Base-by-base conservation (phyloP, 2,329 filamentous ascomycete genomes). In the Talaromyces sp. region DNA sequence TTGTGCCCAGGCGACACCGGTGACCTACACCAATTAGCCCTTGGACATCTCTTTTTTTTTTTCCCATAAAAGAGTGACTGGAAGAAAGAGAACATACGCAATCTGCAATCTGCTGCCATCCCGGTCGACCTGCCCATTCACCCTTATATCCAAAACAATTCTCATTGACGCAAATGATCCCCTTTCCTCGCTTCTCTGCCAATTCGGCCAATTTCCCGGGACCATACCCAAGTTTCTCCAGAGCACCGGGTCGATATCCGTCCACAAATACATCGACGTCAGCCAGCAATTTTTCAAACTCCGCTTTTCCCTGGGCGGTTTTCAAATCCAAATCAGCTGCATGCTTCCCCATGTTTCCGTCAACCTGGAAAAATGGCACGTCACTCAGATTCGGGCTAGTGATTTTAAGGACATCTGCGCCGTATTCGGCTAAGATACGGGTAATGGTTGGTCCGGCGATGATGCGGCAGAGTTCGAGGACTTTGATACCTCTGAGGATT, bases 361-460 rank as follows among this genome's bases (percentile, higher is more conserved):
- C 88, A 0, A 90, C 83, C 67, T 90, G 88, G 73, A 90, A 90
- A 74, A 88, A 88, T 0, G 87, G 86, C 1, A 91, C 86, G 64
- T 91, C 88, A 4, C 85, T 84, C n/a, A 92, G 79, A 52, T 84
- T 78, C 0, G 86, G 83, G 7, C 85, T 86, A 2, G 88, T 91
- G 52, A 92, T 81, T 68, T 91, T 89, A 67, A 92, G 81, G 0
- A 92, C 88, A 60, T 88, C 84, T 7, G 89, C 89, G 1, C 90
- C 90, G 70, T 91, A 88, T 65, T 90, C 89, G n/a, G 87, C 88
- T 0, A 92, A 81, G 1, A 86, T 86, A 33, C 88, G 84, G 2
- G 86, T 86, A 67, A 92, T 86, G 4, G 87, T 85, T n/a, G 89
- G 89, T 0, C 88, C 89, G 3, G 89, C 89, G 66, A 92, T 91